Base-by-base conservation (phyloP, 169 alveolate genomes). In the Fabrea salina region DNA sequence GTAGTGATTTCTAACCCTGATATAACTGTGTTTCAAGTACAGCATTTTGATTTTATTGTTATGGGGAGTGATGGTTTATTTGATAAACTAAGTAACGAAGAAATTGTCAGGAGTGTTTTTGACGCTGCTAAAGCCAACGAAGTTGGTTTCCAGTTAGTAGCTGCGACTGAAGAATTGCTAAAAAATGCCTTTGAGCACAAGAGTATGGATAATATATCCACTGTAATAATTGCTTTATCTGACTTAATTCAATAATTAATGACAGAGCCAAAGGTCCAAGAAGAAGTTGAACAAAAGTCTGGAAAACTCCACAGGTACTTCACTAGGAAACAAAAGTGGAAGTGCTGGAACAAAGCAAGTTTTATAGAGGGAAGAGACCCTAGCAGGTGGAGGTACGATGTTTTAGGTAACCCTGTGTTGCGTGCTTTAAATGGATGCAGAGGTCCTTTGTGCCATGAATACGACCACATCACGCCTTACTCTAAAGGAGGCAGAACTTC, bases 1-100 rank as follows among this genome's bases (percentile, higher is more conserved):
- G 97, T 93, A 2, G 90, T 93, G n/a, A 86, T 88, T 7, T 88
- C 94, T 33, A 84, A 83, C 8, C 97, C 97, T 49, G 97, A 93
- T 79, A 88, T 93, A 5, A 71, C 77, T 40, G 35, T 74, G 5
- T 86, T 89, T 39, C 75, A 89, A 54, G 40, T 83, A 6, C 74
- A 86, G 43, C 86, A 81, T 27, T 81, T 80, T 80, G 95, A 89
- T 79, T 93, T 86, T 77, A 86, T 89, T 66, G 82, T 89, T 27
- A 51, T 93, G 11, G 97, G 92, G 4, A 86, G 95, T 83, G 91
- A 89, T 56, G 67, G 93, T 22, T 56, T 91, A 16, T 91, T 82
- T 76, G 95, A 91, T 72, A 82, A 84, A 57, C 19, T 88, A 49
- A 74, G 76, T 68, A 84, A 70, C 71, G 41, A 82, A 82, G 89